Evolutionary conservation across 352 stramenopile species (phyloP), one percentile per base, ranked within the genome.

Genomic region (Thraustochytrium sp.): DNA sequence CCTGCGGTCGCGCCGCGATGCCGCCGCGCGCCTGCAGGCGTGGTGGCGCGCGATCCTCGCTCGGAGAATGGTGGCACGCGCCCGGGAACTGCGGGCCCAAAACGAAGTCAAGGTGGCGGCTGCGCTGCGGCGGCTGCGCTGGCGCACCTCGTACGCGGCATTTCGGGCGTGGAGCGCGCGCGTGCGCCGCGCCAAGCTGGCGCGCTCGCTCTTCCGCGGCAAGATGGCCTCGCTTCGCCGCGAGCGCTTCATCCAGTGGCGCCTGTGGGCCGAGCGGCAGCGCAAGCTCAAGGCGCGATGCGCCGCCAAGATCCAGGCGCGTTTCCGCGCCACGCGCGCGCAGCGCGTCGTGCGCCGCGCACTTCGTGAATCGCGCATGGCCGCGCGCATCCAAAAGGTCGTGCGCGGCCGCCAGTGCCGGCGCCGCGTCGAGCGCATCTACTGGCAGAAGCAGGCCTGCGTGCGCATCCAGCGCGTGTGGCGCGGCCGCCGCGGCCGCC

Each of bases 391-490:
- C 29, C 68, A 80, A 34, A 53, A 31, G 44, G 4, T 65, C 18
- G 48, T 61, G 9, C 48, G 68, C 37, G 68, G 68, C 11, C 23
- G 48, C 23, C 23, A 53, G 23, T 9, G 86, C 13, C 85, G 89
- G 36, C 91, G 90, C 65, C 85, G 88, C 23, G 85, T 86, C 26
- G 87, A 84, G 40, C 80, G 87, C 0, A 16, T 87, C 0, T 85
- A 86, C 29, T 85, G 86, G 1, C 85, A 85, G 18, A 89, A 90
- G 42, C 59, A 87, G 11, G 89, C 85, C 16, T 89, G 90, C 8
- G 82, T 87, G 8, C 31, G 88, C 11, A 94, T 95, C 49, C 92
- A 95, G 75, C 87, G 90, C 21, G 88, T 91, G 37, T 93, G 88
- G 68, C 89, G 89, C 2, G 88, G 89, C 0, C 87, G 92, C 64